These are phyloP conservation scores for Heliamphora pulchella DNA, from an alignment of 179 eudicot species.

Conservation along the genomic window DNA sequence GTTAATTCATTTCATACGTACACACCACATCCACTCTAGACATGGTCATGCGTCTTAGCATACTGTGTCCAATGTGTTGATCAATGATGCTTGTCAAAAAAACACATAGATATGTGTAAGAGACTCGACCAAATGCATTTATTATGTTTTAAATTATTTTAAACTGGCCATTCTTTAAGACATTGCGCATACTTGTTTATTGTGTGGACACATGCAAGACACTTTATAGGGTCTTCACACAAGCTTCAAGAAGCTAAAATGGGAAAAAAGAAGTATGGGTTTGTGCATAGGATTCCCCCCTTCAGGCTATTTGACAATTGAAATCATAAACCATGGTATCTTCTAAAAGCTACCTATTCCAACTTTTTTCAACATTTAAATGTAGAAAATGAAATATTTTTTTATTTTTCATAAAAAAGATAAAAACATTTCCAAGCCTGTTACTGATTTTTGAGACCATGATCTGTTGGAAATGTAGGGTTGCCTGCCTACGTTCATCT, in stretches of 20 bases:
- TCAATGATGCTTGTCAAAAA: neutral
- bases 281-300: no score
- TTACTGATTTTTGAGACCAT: neutral
- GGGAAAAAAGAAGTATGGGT: neutral
- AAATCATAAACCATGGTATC: neutral
- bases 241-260: neutral
- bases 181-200: neutral
- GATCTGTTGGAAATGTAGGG: neutral
- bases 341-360: neutral
- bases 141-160: neutral
- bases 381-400: neutral
- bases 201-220: neutral
- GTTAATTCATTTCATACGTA: neutral
- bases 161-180: neutral
- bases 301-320: neutral
- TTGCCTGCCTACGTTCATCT: no score
- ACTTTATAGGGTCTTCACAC: neutral
- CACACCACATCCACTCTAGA: neutral
- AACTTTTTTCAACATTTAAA: constrained; percentile 2
- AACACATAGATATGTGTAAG: neutral
- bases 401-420: neutral
- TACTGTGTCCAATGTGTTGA: neutral
- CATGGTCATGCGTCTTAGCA: neutral
- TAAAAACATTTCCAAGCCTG: neutral
- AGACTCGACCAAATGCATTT: neutral